Evolutionary conservation across 768 basidiomycete genomes (phyloP).

Genomic region (Suillus bovinus): DNA sequence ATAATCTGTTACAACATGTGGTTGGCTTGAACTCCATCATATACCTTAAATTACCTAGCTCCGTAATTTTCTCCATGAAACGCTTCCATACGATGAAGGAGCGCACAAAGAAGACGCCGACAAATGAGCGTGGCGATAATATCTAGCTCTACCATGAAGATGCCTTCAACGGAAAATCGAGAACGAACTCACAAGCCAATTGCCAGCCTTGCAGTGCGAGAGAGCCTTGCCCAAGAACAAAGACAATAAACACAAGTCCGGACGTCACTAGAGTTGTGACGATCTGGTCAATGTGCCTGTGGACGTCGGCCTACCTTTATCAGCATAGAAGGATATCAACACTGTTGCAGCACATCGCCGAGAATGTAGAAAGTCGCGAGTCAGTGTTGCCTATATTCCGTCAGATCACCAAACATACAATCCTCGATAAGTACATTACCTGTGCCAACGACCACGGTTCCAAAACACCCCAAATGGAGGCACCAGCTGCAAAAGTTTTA

Average conservation of each 20-base stretch:
- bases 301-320: conserved; percentile 39
- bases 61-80: conserved; percentile 44
- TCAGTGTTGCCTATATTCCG: conserved; percentile 45
- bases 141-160: conserved; percentile 34
- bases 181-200: conserved; percentile 44
- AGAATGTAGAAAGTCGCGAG: conserved; percentile 57
- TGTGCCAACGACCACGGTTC: conserved; percentile 61
- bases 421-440: conserved; percentile 37
- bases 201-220: conserved; percentile 57
- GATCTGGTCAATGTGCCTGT: conserved; percentile 64
- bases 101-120: conserved; percentile 51
- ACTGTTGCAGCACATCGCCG: conserved; percentile 45
- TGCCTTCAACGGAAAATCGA: conserved; percentile 20
- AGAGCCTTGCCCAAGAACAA: conserved; percentile 62
- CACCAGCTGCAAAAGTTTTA: conserved; percentile 77
- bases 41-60: conserved; percentile 35
- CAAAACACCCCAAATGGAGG: conserved; percentile 73
- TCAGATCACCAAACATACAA: background rate
- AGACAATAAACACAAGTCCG: conserved; percentile 63
- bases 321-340: conserved; percentile 59
- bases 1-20: no score
- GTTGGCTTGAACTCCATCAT: background rate
- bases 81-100: conserved; percentile 63
- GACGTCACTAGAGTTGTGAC: conserved; percentile 50
- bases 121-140: conserved; percentile 63